Percentiles rank a stretch among this genome's conserved stretches.
phyloP scores from a whole-genome alignment of 208 protist species.

The Crithidia sp. region DNA sequence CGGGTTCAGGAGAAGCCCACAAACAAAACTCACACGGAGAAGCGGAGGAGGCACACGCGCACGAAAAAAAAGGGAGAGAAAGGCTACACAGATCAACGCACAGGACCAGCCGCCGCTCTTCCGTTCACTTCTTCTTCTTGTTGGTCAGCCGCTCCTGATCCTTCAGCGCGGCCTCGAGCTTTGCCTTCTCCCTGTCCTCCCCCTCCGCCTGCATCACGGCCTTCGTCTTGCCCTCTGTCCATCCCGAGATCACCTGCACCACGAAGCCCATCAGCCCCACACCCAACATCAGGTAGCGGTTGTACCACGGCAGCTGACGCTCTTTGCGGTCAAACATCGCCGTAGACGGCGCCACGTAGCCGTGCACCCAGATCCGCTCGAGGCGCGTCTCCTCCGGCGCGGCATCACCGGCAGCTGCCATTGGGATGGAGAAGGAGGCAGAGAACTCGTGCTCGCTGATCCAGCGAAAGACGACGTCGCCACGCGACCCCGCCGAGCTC shows the following conservation, averaged over 20 bases:
- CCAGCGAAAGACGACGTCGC: slow-evolving; percentile 51
- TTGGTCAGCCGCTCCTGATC: neutral
- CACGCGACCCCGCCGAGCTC: slow-evolving; percentile 10
- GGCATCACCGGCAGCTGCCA: neutral
- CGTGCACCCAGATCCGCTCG: slow-evolving; percentile 72
- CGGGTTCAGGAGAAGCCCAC: neutral
- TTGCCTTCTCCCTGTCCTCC: slow-evolving; percentile 26
- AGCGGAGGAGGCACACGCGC: neutral
- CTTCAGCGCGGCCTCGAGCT: slow-evolving; percentile 27
- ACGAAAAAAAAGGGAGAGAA: slow-evolving; percentile 23
- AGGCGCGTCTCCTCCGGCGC: slow-evolving; percentile 1
- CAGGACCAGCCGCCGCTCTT: no score
- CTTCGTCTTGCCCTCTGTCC: slow-evolving; percentile 44
- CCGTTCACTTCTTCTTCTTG: slow-evolving; percentile 25
- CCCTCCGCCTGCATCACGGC: slow-evolving; percentile 12
- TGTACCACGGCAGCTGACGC: slow-evolving; percentile 27
- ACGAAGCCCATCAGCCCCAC: slow-evolving; percentile 39
- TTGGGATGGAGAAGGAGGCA: slow-evolving; percentile 32
- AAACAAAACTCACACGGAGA: slow-evolving; percentile 1
- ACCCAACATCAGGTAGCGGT: slow-evolving; percentile 39
- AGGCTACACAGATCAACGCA: neutral
- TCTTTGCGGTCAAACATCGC: slow-evolving; percentile 38
- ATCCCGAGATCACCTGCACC: slow-evolving; percentile 50
- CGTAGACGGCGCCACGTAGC: slow-evolving; percentile 52
- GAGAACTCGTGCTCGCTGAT: slow-evolving; percentile 80